phyloP scores from a whole-genome alignment of 2,329 filamentous ascomycete species.

The Penicillium fuscoglaucum region DNA sequence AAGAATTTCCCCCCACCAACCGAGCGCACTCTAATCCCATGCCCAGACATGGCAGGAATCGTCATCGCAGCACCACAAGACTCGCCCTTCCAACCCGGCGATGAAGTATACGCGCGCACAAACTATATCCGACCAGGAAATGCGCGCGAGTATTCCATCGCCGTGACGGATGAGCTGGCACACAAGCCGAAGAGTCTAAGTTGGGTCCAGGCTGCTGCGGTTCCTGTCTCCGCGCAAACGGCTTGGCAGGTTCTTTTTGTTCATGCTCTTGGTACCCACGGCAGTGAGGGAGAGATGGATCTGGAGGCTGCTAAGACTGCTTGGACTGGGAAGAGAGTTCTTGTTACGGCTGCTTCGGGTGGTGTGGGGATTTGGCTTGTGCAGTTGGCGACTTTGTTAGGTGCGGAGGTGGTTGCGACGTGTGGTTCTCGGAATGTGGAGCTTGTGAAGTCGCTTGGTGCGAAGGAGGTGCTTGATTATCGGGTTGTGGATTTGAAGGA shows the following conservation, averaged over 20 bases:
- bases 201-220: constrained; percentile 40
- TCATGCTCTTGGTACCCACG: constrained; percentile 28
- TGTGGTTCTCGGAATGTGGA: constrained; percentile 42
- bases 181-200: constrained; percentile 36
- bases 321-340: constrained; percentile 40
- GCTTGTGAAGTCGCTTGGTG: constrained; percentile 44
- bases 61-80: constrained; percentile 38
- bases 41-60: constrained; percentile 46
- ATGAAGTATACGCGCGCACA: constrained; percentile 43
- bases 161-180: constrained; percentile 39
- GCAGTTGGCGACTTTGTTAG: constrained; percentile 30
- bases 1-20: constrained; percentile 29
- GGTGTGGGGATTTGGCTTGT: constrained; percentile 48
- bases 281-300: constrained; percentile 20
- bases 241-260: constrained; percentile 49
- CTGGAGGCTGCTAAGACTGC: neutral
- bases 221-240: constrained; percentile 45
- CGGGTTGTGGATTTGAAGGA: constrained; percentile 8
- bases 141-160: constrained; percentile 41
- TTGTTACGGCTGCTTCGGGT: constrained; percentile 49
- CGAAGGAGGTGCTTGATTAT: constrained; percentile 46
- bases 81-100: constrained; percentile 39
- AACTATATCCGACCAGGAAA: constrained; percentile 39
- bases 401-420: constrained; percentile 44
- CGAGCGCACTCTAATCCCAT: constrained; percentile 37